Conservation (phyloP, 176 grass and related monocot genomes). For the Oryza meyeriana region DNA sequence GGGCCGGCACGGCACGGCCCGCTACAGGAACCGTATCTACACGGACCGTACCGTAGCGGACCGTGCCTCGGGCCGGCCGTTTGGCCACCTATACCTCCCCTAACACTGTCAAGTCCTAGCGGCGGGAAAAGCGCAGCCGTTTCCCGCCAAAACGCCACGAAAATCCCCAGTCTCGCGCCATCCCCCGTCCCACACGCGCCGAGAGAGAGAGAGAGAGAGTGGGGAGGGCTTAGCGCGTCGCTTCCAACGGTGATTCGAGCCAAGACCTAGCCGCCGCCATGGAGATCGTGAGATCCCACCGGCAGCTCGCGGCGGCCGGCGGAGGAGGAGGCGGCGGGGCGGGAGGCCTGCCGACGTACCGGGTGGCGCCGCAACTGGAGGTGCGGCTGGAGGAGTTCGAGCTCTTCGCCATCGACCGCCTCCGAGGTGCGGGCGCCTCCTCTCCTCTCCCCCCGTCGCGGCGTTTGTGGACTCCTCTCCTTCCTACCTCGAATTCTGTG, state of each 20-base stretch:
- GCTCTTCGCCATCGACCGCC: conserved; percentile 88
- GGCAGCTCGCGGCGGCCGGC: conserved; percentile 35
- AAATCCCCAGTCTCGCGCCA: not conserved
- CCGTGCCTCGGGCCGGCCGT: no score
- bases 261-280: conserved; percentile 27
- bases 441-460: not conserved
- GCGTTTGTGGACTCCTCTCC: not conserved
- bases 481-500: not conserved
- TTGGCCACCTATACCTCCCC: no score
- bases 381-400: conserved; percentile 94
- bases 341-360: conserved; percentile 63
- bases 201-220: not conserved
- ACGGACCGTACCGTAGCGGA: no score
- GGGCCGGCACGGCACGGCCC: no score
- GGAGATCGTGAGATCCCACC: conserved; percentile 89
- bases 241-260: not conserved
- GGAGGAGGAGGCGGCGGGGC: not conserved
- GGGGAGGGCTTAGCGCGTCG: not conserved
- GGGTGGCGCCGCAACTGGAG: conserved; percentile 68
- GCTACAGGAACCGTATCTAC: no score
- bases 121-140: not conserved
- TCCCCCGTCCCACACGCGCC: not conserved
- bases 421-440: conserved; percentile 50
- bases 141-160: not conserved
- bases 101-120: not conserved